Evolutionary conservation across 2,329 filamentous ascomycete genomes (phyloP).

Genomic region (Orbilia brochopaga): DNA sequence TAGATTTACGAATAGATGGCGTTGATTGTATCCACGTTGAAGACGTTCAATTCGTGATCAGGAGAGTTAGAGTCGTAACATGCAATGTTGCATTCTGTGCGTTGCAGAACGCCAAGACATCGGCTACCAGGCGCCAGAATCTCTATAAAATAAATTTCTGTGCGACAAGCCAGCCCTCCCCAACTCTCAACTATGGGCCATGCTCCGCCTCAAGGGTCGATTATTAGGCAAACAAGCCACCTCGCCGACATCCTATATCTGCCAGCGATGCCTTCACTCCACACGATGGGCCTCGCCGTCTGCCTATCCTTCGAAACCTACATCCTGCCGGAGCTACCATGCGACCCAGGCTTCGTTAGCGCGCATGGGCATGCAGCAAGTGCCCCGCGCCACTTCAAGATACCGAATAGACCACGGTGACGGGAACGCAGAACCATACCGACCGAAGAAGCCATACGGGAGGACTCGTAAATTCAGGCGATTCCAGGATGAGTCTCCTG

Average conservation of each 20-base stretch:
- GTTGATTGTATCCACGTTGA: background rate
- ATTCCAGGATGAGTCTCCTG: slow-evolving; percentile 27
- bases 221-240: slow-evolving; percentile 49
- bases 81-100: slow-evolving; percentile 23
- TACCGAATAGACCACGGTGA: slow-evolving; percentile 10
- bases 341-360: slow-evolving; percentile 26
- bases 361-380: slow-evolving; percentile 9
- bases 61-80: too few species aligned
- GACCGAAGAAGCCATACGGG: slow-evolving; percentile 31
- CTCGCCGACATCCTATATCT: slow-evolving; percentile 44
- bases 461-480: slow-evolving; percentile 15
- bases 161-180: slow-evolving; percentile 17
- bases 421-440: slow-evolving; percentile 13
- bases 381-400: background rate
- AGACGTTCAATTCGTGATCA: too few species aligned
- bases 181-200: slow-evolving; percentile 29
- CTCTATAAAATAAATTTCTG: slow-evolving; percentile 27
- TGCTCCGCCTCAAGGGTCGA: slow-evolving; percentile 50
- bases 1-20: background rate
- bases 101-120: slow-evolving; percentile 24
- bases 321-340: slow-evolving; percentile 30
- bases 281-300: slow-evolving; percentile 36
- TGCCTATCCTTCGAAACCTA: slow-evolving; percentile 9
- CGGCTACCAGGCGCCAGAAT: slow-evolving; percentile 13
- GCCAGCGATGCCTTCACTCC: slow-evolving; percentile 38